Base-by-base conservation (phyloP, 1,284 basidiomycete species). In the Inonotus obliquus region DNA sequence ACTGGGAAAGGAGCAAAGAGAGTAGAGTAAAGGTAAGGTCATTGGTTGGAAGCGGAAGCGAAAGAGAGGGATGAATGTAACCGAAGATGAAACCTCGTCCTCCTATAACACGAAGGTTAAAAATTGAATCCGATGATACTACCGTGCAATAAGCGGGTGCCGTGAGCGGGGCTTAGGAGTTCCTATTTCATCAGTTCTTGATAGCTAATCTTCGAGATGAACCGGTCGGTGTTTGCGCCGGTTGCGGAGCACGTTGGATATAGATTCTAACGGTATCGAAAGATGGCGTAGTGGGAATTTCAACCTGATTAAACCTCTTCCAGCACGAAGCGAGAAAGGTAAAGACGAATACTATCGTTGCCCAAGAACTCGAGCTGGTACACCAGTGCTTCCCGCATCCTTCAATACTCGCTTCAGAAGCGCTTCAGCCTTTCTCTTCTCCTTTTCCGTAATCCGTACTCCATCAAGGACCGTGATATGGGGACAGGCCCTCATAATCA, bases 391-490 rank as follows among this genome's bases (percentile, higher is more conserved):
- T 45, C 54, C 54, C n/a, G 44, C 53, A 29, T 63, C 59, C 37
- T 53, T 55, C 35, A 63, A 49, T 67, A 89, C 80, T 60, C 83
- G 81, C 71, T 76, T 77, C 66, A 95, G 75, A 68, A 95, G 71
- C 68, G 81, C 75, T 72, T 82, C 79, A 60, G 91, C 92, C 79
- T 95, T 96, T 64, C 77, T 77, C 75, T 86, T 81, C 80, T 96
- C 93, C 77, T 90, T 91, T 70, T 81, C 81, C 71, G 80, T 81
- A 67, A 95, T 84, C 65, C 81, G 79, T 67, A 96, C 82, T 54
- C 94, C 94, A 75, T 97, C 94, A 68, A 97, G 74, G 76, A 87
- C 75, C 68, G 81, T 77, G 64, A 97, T 75, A 39, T 78, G 74
- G 13, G 78, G 74, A 70, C 90, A 92, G 23, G 83, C 83, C 21